Evolutionary conservation across 352 stramenopile species (phyloP).

Genomic region (Globisporangium paddicum): DNA sequence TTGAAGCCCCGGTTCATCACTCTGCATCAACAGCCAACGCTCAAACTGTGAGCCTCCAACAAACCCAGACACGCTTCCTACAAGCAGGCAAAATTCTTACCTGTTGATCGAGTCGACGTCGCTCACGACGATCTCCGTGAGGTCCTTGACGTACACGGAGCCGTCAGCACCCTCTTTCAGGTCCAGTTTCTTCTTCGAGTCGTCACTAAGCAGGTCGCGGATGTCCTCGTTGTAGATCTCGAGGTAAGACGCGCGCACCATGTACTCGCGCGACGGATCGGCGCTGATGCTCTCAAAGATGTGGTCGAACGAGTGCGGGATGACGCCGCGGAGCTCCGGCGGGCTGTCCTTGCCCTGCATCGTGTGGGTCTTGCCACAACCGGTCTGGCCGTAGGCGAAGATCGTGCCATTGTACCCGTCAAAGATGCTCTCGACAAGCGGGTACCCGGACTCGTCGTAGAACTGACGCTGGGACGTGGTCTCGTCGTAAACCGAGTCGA

Average conservation of each 20-base stretch:
- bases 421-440: conserved; percentile 88
- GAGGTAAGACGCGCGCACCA: conserved; percentile 93
- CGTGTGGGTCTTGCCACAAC: conserved; percentile 82
- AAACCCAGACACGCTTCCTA: neutral
- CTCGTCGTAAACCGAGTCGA: conserved; percentile 90
- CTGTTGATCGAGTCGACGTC: conserved; percentile 88
- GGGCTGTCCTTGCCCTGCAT: conserved; percentile 81
- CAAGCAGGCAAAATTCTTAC: too few relatives aligned
- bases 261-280: conserved; percentile 66
- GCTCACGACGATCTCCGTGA: conserved; percentile 84
- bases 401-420: conserved; percentile 91
- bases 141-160: conserved; percentile 88
- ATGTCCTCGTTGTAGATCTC: conserved; percentile 99
- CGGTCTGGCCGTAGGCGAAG: conserved; percentile 89
- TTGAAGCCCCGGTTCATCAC: conserved; percentile 87
- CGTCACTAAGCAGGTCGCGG: conserved; percentile 89
- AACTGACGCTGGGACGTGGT: conserved; percentile 79
- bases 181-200: conserved; percentile 84
- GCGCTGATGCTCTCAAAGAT: conserved; percentile 84
- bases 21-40: neutral
- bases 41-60: neutral
- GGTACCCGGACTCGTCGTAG: conserved; percentile 84
- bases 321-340: conserved; percentile 72
- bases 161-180: conserved; percentile 90
- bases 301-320: conserved; percentile 81